Evolutionary conservation across 73 alveolate species (phyloP), one percentile per base, ranked within the genome.

Genomic region (Paramecium sexaurelia): DNA sequence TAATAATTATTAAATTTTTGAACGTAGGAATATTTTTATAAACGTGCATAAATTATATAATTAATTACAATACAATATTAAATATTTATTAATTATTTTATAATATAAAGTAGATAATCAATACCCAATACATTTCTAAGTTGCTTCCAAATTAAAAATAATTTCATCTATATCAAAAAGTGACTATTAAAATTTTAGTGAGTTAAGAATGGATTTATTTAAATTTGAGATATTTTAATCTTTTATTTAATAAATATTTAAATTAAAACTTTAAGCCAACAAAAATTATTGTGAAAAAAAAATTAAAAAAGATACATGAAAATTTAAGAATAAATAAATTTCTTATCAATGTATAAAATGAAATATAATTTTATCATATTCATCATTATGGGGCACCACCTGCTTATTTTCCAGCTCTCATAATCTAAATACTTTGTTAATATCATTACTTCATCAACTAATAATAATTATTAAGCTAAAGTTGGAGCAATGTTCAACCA

Each of bases 341-440:
- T 17, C 5, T 51, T 15, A 51, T 51, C 17, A 1, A 51, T 51
- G 67, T 51, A 51, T 51, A 51, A 51, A 51, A 13, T 51, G 22
- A 51, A 51, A 19, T 15, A 51, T 51, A 17, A 51, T 51, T 17
- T 17, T 51, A 41, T 45, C 73, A 78, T 45, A 41, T 75, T 40
- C 24, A 19, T 78, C 61, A 32, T 41, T 75, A 26, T 45, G 36
- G 56, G 15, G 91, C 94, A 26, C 94, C 94, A 8, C 94, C 94
- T 57, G 83, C 83, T 40, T 88, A 47, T 88, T 88, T 88, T 15
- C 94, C 94, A 29, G 94, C 94, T 88, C 94, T 88, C 94, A 88
- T 88, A 51, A 88, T 88, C 94, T 88, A 88, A 36, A 61, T 66
- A 17, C 11, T 32, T 55, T 85, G 13, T 33, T 13, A 11, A 4